A percentile compares a stretch with the other conserved stretches of the same genome.
Evolutionary conservation across 495 filamentous ascomycete species (phyloP).

Genomic region (Penicillium simplicissimum): DNA sequence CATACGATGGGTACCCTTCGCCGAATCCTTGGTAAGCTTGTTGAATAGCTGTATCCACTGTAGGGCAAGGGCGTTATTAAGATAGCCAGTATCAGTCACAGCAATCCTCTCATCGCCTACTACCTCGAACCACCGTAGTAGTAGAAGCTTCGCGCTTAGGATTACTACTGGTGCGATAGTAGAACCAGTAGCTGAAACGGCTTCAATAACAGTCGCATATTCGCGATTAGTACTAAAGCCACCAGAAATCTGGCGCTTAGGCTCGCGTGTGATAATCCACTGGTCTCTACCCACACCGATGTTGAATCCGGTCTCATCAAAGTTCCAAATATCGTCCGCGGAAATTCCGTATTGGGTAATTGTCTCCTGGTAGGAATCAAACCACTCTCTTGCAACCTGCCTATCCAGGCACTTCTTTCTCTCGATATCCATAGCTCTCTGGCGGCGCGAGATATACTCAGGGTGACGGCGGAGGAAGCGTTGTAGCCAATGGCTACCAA

Average conservation of each 20-base stretch:
- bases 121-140: background rate
- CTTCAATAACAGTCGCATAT: background rate
- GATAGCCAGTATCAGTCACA: background rate
- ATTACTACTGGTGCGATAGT: background rate
- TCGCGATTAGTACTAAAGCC: background rate
- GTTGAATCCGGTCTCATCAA: background rate
- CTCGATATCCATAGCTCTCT: background rate
- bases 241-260: background rate
- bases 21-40: background rate
- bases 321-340: background rate
- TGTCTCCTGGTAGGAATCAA: background rate
- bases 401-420: background rate
- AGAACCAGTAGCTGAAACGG: background rate
- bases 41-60: background rate
- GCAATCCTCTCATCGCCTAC: background rate
- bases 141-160: background rate
- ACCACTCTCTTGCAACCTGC: background rate
- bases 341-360: background rate
- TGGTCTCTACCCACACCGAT: background rate
- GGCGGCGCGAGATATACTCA: background rate
- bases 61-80: background rate
- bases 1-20: background rate
- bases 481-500: background rate
- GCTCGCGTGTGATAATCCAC: background rate
- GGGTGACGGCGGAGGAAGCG: background rate